Evolutionary conservation across 257 asterid genomes (phyloP), one percentile per base, ranked within the genome.

Genomic region (Eucommia ulmoides): DNA sequence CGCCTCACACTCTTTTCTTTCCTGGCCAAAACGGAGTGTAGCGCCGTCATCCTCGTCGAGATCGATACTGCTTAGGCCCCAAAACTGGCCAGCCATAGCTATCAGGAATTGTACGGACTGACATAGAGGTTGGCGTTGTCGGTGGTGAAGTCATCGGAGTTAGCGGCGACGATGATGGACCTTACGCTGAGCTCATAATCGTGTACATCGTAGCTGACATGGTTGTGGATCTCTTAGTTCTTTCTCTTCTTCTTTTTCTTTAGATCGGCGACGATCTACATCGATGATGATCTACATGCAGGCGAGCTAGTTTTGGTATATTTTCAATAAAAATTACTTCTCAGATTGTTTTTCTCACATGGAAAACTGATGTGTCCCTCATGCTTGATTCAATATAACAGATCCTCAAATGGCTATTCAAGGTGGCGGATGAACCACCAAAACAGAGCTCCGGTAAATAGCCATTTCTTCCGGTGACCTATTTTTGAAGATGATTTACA

Each of bases 71-170:
- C 0, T 82, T 50, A 2, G 95, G 88, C 1, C 96, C 92, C 16
- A 85, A 23, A 65, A 85, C 41, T 17, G 96, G 96, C 80, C 74
- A 77, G 0, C 96, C 96, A 55, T 85, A 70, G 65, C 88, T 49
- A 22, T 94, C 96, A 7, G 94, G 94, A 17, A 85, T 38, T 8
- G 72, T 51, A 54, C 63, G 79, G 55, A 73, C 52, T 8, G 93
- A 67, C 8, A 74, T 58, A 6, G 78, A 45, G 0, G 57, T 46
- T 15, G 80, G 70, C 20, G 70, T 5, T 24, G 52, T 21, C 0
- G 74, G 51, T 6, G 76, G 51, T 11, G 78, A 19, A 16, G 63
- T 38, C 16, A 57, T 8, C 11, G 58, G 10, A 19, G 72, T 38
- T 22, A 54, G 14, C 23, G 41, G 21, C 8, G 68, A 55, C 2